A percentile compares a stretch with the other conserved stretches of the same genome.
These are phyloP conservation scores for Rhypophila decipiens DNA, from an alignment of 495 filamentous ascomycete genomes.

Conservation along the genomic window DNA sequence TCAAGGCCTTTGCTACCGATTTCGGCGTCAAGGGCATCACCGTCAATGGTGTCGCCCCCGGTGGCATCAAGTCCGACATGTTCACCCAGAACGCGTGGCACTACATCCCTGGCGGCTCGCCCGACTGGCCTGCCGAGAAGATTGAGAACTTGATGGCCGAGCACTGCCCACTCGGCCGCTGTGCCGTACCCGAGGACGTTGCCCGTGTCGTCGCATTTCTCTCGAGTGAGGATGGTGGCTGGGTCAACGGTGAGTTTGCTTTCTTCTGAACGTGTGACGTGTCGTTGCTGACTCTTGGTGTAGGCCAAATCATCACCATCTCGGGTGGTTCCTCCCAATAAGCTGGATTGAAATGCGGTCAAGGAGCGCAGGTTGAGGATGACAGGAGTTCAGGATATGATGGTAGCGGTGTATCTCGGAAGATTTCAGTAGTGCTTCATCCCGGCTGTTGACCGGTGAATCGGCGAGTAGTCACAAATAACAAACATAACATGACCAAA, in stretches of 20 bases:
- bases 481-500: too few species aligned
- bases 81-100: conserved; percentile 60
- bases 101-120: conserved; percentile 47
- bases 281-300: neutral
- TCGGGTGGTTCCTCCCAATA: conserved; percentile 32
- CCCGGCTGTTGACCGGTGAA: too few species aligned
- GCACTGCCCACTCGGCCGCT: conserved; percentile 27
- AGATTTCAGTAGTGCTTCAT: too few species aligned
- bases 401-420: too few species aligned
- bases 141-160: conserved; percentile 31
- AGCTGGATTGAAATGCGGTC: neutral
- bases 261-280: neutral
- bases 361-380: too few species aligned
- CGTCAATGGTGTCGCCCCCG: conserved; percentile 70
- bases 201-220: conserved; percentile 53
- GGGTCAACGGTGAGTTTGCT: conserved; percentile 50
- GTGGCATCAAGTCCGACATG: conserved; percentile 78
- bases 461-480: too few species aligned
- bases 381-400: neutral
- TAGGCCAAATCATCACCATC: conserved; percentile 29
- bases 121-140: conserved; percentile 21
- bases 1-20: conserved; percentile 66
- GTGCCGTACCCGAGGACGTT: conserved; percentile 49
- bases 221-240: conserved; percentile 51
- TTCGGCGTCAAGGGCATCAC: conserved; percentile 68